Conservation (phyloP, 2,329 filamentous ascomycete genomes). For the Septoria linicola region DNA sequence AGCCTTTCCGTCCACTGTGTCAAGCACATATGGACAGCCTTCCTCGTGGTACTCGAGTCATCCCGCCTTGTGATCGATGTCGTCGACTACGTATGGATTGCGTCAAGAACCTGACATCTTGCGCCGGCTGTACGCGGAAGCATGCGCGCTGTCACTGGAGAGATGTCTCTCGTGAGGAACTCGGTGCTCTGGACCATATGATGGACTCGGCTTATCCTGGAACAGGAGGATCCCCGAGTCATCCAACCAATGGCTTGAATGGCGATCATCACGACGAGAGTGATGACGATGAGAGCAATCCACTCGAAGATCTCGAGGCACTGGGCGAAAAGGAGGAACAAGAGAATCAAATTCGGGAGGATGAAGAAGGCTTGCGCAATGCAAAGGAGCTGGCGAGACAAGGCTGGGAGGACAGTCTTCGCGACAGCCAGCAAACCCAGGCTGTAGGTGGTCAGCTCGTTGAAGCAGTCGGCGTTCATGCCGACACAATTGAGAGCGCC, state of each 20-base stretch:
- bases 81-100: constrained; percentile 77
- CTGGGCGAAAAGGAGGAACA: constrained; percentile 37
- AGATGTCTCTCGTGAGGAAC: constrained; percentile 72
- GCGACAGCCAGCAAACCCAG: constrained; percentile 2
- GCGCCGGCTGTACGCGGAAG: constrained; percentile 84
- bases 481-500: not conserved
- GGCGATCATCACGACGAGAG: constrained; percentile 30
- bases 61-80: constrained; percentile 83
- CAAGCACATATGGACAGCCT: constrained; percentile 70
- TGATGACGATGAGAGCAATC: constrained; percentile 39
- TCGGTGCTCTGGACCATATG: constrained; percentile 36
- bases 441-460: not conserved
- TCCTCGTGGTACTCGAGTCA: constrained; percentile 68
- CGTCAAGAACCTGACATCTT: constrained; percentile 81
- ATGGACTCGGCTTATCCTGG: constrained; percentile 28
- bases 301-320: constrained; percentile 38
- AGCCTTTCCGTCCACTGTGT: constrained; percentile 40
- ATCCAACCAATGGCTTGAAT: constrained; percentile 23
- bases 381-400: constrained; percentile 34
- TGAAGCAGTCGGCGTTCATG: not conserved
- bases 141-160: constrained; percentile 88
- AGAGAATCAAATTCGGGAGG: constrained; percentile 30
- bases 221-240: constrained; percentile 2
- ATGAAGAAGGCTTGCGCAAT: constrained; percentile 35
- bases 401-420: constrained; percentile 32